phyloP scores from a whole-genome alignment of 345 rosid species.

The Cardamine occulta region DNA sequence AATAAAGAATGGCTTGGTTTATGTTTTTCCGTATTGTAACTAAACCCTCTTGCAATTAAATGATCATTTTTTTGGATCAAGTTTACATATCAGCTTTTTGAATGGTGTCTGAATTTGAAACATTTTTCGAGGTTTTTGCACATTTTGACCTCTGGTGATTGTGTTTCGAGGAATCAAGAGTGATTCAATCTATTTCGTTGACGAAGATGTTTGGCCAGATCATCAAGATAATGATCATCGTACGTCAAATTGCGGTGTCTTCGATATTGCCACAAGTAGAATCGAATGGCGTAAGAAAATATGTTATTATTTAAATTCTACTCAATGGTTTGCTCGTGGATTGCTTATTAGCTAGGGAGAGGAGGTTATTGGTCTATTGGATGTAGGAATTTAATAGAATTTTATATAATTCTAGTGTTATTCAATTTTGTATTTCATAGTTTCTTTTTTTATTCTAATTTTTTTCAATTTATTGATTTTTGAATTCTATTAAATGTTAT shows the following conservation, averaged over 20 bases:
- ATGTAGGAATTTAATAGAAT: neutral
- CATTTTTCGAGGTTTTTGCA: no score
- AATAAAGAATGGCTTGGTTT: no score
- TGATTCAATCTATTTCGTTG: constrained; percentile 7
- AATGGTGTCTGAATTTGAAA: no score
- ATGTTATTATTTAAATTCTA: neutral
- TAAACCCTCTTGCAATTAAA: no score
- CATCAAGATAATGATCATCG: constrained; percentile 8
- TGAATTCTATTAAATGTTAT: no score
- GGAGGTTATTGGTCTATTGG: neutral
- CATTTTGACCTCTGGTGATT: no score
- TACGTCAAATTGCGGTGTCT: neutral
- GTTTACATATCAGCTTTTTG: no score
- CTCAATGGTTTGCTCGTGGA: constrained; percentile 11
- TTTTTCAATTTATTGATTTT: no score
- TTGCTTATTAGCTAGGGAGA: neutral
- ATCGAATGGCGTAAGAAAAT: neutral
- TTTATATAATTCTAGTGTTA: neutral
- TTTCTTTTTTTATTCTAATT: no score
- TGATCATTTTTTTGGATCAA: no score
- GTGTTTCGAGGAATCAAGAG: no score
- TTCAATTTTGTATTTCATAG: neutral
- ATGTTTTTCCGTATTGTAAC: no score
- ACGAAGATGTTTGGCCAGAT: constrained; percentile 6
- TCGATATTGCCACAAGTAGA: constrained; percentile 5